Conservation (phyloP, 2,329 filamentous ascomycete genomes). For the Aspergillus arachidicola region DNA sequence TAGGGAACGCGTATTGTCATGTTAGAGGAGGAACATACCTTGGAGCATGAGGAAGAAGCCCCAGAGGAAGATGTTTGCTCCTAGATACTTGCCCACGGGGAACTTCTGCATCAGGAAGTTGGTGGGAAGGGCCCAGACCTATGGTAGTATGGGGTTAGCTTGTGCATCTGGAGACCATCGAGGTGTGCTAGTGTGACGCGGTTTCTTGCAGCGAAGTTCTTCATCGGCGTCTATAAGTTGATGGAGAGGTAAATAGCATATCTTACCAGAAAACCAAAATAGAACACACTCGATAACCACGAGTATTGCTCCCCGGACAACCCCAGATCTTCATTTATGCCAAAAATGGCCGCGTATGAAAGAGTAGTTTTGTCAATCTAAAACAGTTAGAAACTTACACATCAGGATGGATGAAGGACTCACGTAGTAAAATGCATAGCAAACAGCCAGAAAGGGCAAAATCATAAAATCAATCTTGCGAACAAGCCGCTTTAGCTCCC, state of each 20-base stretch:
- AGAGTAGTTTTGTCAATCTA: conserved; percentile 48
- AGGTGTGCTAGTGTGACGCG: too few species aligned
- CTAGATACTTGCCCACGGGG: conserved; percentile 57
- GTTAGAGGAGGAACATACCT: conserved; percentile 25
- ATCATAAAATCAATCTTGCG: conserved; percentile 64
- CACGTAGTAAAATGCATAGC: conserved; percentile 45
- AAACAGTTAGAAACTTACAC: background rate
- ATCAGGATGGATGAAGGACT: conserved; percentile 47
- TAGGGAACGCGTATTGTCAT: too few species aligned
- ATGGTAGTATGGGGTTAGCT: too few species aligned
- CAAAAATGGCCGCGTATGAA: conserved; percentile 67
- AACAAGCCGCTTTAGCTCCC: conserved; percentile 51
- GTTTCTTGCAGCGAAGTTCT: too few species aligned
- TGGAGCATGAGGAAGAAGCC: conserved; percentile 16
- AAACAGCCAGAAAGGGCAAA: conserved; percentile 57
- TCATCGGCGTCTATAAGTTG: too few species aligned
- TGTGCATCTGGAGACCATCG: too few species aligned
- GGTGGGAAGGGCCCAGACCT: conserved; percentile 56
- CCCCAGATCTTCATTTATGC: conserved; percentile 60
- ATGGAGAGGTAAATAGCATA: too few species aligned
- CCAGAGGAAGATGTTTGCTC: conserved; percentile 61
- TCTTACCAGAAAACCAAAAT: conserved; percentile 53
- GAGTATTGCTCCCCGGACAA: conserved; percentile 62
- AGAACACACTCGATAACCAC: conserved; percentile 59
- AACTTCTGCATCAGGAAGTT: conserved; percentile 57